Percentiles rank a stretch among this genome's conserved stretches.
These are phyloP conservation scores for Teunomyces panamensis DNA, from an alignment of 805 yeast genomes.

Conservation along the genomic window DNA sequence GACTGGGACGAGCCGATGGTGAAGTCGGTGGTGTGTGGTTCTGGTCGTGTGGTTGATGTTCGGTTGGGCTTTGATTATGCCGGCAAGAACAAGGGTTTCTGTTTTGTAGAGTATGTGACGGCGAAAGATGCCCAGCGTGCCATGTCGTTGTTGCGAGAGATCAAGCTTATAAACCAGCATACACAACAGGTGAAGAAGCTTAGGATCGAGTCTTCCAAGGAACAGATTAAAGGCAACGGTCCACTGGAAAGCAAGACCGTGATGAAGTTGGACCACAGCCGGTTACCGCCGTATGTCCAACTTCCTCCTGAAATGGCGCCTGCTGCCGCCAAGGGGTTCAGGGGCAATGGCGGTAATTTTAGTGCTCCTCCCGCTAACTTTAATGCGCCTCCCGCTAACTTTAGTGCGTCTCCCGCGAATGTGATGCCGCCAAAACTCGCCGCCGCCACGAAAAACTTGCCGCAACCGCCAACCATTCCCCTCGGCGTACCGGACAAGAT, in stretches of 20 bases:
- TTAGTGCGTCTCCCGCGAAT: neutral
- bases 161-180: conserved; percentile 31
- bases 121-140: conserved; percentile 56
- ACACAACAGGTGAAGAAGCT: conserved; percentile 40
- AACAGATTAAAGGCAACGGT: conserved; percentile 44
- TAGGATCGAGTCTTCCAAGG: conserved; percentile 60
- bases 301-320: conserved; percentile 48
- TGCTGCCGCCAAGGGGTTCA: neutral
- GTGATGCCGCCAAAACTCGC: conserved; percentile 1
- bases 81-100: conserved; percentile 63
- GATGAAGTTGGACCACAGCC: conserved; percentile 42
- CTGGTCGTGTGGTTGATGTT: conserved; percentile 69
- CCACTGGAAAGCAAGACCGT: conserved; percentile 40
- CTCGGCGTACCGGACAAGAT: conserved; percentile 56
- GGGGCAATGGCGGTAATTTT: neutral
- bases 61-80: conserved; percentile 58
- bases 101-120: conserved; percentile 56
- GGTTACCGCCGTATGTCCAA: conserved; percentile 55
- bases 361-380: neutral
- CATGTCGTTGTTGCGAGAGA: conserved; percentile 39
- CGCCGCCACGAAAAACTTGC: conserved; percentile 56
- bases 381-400: neutral
- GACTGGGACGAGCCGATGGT: conserved; percentile 68
- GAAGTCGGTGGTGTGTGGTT: conserved; percentile 63
- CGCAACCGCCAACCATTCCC: conserved; percentile 43